Conservation (phyloP, 352 stramenopile genomes). For the Phytopythium delawarense region DNA sequence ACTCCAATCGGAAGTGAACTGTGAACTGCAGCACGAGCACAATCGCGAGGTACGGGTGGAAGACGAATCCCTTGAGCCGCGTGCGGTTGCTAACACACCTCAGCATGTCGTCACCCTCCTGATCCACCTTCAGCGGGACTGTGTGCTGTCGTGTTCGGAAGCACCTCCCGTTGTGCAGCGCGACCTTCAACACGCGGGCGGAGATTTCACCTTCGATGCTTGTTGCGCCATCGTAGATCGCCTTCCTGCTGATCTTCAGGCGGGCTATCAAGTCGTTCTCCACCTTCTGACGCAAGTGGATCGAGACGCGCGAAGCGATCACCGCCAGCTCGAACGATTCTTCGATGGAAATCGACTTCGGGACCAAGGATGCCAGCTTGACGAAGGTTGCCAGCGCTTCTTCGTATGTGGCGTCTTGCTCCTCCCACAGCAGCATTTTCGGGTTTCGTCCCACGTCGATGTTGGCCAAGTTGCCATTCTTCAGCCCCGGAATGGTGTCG, state of each 20-base stretch:
- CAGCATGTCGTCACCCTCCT: constrained; percentile 67
- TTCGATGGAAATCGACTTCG: constrained; percentile 49
- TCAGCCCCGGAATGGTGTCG: constrained; percentile 72
- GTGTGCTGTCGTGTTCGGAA: constrained; percentile 66
- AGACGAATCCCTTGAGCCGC: constrained; percentile 68
- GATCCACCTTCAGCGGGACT: constrained; percentile 61
- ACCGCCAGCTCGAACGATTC: constrained; percentile 60
- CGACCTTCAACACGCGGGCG: constrained; percentile 74
- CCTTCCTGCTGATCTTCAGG: constrained; percentile 58
- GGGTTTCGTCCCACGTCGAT: constrained; percentile 65
- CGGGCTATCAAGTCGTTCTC: constrained; percentile 60
- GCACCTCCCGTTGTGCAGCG: constrained; percentile 86
- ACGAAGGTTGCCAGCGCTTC: constrained; percentile 51
- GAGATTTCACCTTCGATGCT: constrained; percentile 67
- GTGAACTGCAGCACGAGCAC: constrained; percentile 87
- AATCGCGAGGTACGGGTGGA: constrained; percentile 74
- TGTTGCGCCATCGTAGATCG: constrained; percentile 39
- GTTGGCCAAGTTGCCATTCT: constrained; percentile 63
- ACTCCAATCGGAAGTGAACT: constrained; percentile 72
- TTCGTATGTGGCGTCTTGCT: constrained; percentile 42
- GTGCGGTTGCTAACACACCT: constrained; percentile 38
- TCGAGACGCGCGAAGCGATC: constrained; percentile 39
- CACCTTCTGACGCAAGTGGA: constrained; percentile 70
- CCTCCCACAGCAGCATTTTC: constrained; percentile 44
- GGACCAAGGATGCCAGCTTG: constrained; percentile 56